phyloP scores from a whole-genome alignment of 129 eudicot genomes.

The Silybum marianum region DNA sequence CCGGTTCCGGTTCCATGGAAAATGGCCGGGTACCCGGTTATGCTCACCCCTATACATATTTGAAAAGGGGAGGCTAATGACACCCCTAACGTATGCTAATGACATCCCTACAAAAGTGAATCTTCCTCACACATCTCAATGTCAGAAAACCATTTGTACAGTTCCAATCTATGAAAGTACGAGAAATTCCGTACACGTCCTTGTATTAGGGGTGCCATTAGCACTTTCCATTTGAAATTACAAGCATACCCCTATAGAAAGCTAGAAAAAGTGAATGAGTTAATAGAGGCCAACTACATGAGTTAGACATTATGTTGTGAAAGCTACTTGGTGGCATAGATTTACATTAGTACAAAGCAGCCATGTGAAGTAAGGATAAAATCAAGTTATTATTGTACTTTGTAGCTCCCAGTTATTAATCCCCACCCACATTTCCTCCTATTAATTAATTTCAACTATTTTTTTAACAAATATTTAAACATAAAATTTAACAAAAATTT shows the following conservation, averaged over 20 bases:
- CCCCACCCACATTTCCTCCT: slow-evolving; percentile 12
- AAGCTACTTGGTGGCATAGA: slow-evolving; percentile 6
- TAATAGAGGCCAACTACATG: neutral
- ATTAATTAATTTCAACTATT: neutral
- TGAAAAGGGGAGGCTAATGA: too few species aligned
- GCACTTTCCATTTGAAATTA: too few species aligned
- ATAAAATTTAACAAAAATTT: neutral
- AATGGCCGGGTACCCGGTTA: too few species aligned
- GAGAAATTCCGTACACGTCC: too few species aligned
- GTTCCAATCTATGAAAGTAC: too few species aligned
- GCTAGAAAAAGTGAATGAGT: neutral
- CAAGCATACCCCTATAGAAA: neutral
- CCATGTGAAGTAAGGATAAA: slow-evolving; percentile 22
- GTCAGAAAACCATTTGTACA: too few species aligned
- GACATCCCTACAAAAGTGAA: too few species aligned
- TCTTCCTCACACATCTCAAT: too few species aligned
- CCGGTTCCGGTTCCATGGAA: too few species aligned
- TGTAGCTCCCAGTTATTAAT: neutral
- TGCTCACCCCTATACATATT: too few species aligned
- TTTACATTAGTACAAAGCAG: slow-evolving; percentile 19
- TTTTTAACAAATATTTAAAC: neutral
- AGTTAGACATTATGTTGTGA: slow-evolving; percentile 16
- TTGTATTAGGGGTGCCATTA: too few species aligned
- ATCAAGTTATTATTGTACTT: neutral
- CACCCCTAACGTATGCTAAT: too few species aligned